Evolutionary conservation across 1,284 basidiomycete species (phyloP).

Genomic region (Phylloporus gajari): DNA sequence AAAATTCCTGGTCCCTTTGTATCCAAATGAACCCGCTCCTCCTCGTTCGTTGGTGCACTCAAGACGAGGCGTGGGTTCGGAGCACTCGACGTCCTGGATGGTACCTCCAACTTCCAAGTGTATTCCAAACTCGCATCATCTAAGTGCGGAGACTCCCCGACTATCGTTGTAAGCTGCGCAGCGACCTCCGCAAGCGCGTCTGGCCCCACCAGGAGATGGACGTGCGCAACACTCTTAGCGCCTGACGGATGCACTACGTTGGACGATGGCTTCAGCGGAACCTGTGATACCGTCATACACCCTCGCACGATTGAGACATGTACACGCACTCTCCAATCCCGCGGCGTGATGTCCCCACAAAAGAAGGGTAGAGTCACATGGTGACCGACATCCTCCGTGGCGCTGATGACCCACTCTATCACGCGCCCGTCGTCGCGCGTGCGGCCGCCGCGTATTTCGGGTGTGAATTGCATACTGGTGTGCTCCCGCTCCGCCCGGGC

Average conservation of each 20-base stretch:
- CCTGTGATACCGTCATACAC: conserved; percentile 44
- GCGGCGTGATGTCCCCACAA: conserved; percentile 74
- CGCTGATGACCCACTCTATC: conserved; percentile 67
- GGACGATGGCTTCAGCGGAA: conserved; percentile 56
- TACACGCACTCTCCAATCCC: conserved; percentile 62
- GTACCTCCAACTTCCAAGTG: conserved; percentile 53
- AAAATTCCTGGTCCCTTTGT: conserved; percentile 46
- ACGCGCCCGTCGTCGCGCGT: conserved; percentile 61
- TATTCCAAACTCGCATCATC: conserved; percentile 16
- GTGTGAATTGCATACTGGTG: conserved; percentile 52
- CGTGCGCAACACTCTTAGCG: conserved; percentile 57
- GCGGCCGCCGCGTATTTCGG: conserved; percentile 62
- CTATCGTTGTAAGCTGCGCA: conserved; percentile 55
- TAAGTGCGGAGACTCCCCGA: conserved; percentile 54
- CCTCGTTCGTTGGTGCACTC: conserved; percentile 45
- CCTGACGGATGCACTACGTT: conserved; percentile 60
- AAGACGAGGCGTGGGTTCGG: conserved; percentile 50
- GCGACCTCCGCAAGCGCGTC: conserved; percentile 43
- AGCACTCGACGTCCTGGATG: conserved; percentile 1
- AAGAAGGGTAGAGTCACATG: conserved; percentile 69
- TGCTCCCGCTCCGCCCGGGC: conserved; percentile 52
- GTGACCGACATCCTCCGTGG: conserved; percentile 42
- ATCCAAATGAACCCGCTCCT: conserved; percentile 50
- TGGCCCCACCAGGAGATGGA: conserved; percentile 52
- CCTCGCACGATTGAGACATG: too few species aligned